Conservation (phyloP, 2,329 filamentous ascomycete species). For the Apiospora hydei region DNA sequence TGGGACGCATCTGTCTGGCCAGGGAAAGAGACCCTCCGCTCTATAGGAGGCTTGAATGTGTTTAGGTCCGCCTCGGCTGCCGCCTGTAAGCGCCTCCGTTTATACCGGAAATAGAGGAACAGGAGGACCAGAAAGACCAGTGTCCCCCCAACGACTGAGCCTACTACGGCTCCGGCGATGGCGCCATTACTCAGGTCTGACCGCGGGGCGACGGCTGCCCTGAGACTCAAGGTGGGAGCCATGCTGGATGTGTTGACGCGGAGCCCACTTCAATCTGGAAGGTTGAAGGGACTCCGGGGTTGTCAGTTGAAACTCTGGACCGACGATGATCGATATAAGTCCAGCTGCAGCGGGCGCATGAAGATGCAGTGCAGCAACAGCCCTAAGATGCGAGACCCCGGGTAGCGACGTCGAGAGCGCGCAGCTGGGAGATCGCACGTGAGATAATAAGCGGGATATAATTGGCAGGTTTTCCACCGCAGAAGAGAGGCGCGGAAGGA, state of each 20-base stretch:
- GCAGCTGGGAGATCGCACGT: conserved; percentile 12
- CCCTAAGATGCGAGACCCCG: neutral
- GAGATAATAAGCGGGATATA: conserved; percentile 7
- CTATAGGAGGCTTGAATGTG: conserved; percentile 16
- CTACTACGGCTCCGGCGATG: conserved; percentile 43
- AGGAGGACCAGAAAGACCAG: conserved; percentile 40
- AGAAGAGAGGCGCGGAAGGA: conserved; percentile 6
- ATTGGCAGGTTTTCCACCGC: neutral
- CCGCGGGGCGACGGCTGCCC: conserved; percentile 35
- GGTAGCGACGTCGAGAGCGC: neutral
- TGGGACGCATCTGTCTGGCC: conserved; percentile 19
- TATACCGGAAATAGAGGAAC: conserved; percentile 44
- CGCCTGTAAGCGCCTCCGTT: conserved; percentile 32
- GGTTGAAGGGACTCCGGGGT: conserved; percentile 19
- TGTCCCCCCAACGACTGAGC: conserved; percentile 40
- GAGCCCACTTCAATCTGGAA: conserved; percentile 20
- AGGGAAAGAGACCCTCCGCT: conserved; percentile 22
- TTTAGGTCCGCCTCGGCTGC: neutral
- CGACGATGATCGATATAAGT: conserved; percentile 3
- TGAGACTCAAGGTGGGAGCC: conserved; percentile 32
- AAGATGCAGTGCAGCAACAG: conserved; percentile 13
- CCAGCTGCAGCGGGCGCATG: neutral
- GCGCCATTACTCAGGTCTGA: conserved; percentile 38
- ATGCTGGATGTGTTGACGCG: conserved; percentile 26
- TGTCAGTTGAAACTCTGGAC: conserved; percentile 7